Base-by-base conservation (phyloP, 306 rosid genomes). In the Astragalus glycyphyllos region DNA sequence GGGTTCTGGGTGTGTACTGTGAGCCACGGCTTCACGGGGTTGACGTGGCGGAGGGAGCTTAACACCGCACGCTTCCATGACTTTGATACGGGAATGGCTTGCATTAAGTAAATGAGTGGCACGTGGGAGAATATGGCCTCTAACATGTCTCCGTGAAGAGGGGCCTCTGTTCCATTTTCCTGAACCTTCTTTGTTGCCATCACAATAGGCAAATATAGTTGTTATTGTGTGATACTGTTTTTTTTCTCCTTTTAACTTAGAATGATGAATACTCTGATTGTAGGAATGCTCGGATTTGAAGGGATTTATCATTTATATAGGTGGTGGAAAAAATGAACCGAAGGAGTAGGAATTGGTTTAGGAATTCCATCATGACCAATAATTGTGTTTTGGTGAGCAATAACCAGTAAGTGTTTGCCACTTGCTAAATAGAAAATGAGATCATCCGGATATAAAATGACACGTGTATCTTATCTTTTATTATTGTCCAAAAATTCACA, bases 11-110 rank as follows among this genome's bases (percentile, higher is more conserved):
- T 16, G 68, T 80, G 84, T 20, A 88, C 79, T 7, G 56, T 53
- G 81, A 91, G 88, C 96, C 96, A 91, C 0, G 96, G 93, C 55
- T 84, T 87, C 64, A 26, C 5, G 10, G 72, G 63, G 65, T 79
- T 84, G 34, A 51, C 13, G 71, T 76, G 82, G 11, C 78, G 77
- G 77, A 91, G 84, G 26, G 96, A 87, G 61, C 81, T 75, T 1
- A 72, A 82, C 2, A 87, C 86, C 1, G 91, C 86, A 13, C 13
- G 46, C 5, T 69, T 71, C 97, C 96, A 91, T 1, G 82, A 10
- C 4, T 58, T 74, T 13, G 93, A 89, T 48, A 91, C 96, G 49
- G 15, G 79, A 32, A 75, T 62, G 3, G 87, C 82, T 1, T 89
- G 68, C 0, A 84, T 77, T 8, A 91, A 77, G 32, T 91, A 59